Evolutionary conservation across 441 rosid genomes (phyloP).

Genomic region (Raphanus hybrid): DNA sequence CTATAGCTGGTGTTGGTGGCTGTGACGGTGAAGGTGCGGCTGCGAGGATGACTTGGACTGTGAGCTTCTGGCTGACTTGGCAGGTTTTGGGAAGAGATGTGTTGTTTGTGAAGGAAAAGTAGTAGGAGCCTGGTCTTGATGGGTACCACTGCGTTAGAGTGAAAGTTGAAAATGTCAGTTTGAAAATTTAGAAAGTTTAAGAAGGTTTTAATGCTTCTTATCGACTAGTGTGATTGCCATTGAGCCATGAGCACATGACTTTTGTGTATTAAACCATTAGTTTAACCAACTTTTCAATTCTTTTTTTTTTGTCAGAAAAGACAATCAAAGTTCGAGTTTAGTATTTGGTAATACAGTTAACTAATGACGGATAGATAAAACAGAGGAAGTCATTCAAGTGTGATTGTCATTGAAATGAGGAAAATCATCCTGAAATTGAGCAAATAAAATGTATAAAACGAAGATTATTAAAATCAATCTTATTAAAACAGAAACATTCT

Average conservation of each 20-base stretch:
- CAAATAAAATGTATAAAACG: not conserved
- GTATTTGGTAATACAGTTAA: slow-evolving; percentile 1
- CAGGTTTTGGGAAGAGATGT: slow-evolving; percentile 61
- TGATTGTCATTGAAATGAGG: not conserved
- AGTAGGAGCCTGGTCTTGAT: slow-evolving; percentile 83
- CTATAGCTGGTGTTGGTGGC: slow-evolving; percentile 38
- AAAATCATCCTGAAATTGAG: not conserved
- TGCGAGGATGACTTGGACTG: slow-evolving; percentile 55
- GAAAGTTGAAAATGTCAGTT: not conserved
- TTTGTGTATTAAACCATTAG: slow-evolving; percentile 5
- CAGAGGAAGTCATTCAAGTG: not conserved
- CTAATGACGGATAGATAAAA: not conserved
- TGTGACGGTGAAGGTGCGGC: slow-evolving; percentile 43
- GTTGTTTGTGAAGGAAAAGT: slow-evolving; percentile 78
- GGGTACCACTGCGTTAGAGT: slow-evolving; percentile 71
- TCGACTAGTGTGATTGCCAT: slow-evolving; percentile 7
- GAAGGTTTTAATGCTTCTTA: not conserved
- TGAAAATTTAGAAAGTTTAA: not conserved
- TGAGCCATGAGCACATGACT: slow-evolving; percentile 24
- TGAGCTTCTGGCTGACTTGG: slow-evolving; percentile 57
- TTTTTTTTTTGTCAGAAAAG: slow-evolving; percentile 7
- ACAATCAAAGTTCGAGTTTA: not conserved
- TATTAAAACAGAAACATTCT: too few species aligned
- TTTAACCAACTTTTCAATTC: slow-evolving; percentile 5
- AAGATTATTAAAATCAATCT: not conserved